Evolutionary conservation across 2,329 filamentous ascomycete genomes (phyloP).

Genomic region (Fusarium nygamai): DNA sequence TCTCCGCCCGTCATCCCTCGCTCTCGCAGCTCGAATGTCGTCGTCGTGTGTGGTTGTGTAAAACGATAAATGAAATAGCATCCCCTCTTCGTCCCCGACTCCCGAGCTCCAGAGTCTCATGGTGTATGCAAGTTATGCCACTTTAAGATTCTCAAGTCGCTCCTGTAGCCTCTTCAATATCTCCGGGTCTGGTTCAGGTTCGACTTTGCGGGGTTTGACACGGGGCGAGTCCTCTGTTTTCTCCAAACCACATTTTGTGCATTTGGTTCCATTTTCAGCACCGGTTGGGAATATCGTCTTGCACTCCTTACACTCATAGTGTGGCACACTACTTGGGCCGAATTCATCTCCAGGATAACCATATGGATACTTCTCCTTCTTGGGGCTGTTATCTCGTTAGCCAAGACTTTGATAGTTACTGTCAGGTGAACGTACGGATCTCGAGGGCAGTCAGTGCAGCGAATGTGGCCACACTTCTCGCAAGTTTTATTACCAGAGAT

Average conservation of each 20-base stretch:
- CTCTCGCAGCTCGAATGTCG: conserved; percentile 25
- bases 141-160: conserved; percentile 59
- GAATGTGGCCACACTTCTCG: conserved; percentile 73
- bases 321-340: conserved; percentile 60
- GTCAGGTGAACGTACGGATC: conserved; percentile 72
- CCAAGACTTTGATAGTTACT: conserved; percentile 6
- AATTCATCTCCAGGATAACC: conserved; percentile 75
- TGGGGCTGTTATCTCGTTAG: conserved; percentile 58
- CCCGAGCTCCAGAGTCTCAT: neutral
- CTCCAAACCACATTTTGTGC: conserved; percentile 68
- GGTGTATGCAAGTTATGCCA: conserved; percentile 40
- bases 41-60: conserved; percentile 17
- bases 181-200: conserved; percentile 70
- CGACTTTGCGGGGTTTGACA: conserved; percentile 66
- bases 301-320: conserved; percentile 72
- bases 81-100: conserved; percentile 33
- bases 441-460: conserved; percentile 83
- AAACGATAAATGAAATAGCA: conserved; percentile 35
- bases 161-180: conserved; percentile 66
- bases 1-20: conserved; percentile 15
- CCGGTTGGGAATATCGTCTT: conserved; percentile 63
- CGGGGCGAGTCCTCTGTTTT: conserved; percentile 70
- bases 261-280: conserved; percentile 63
- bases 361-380: conserved; percentile 74
- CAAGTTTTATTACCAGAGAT: conserved; percentile 69